These are phyloP conservation scores for Penicillium herquei DNA, from an alignment of 495 filamentous ascomycete species.

Conservation along the genomic window DNA sequence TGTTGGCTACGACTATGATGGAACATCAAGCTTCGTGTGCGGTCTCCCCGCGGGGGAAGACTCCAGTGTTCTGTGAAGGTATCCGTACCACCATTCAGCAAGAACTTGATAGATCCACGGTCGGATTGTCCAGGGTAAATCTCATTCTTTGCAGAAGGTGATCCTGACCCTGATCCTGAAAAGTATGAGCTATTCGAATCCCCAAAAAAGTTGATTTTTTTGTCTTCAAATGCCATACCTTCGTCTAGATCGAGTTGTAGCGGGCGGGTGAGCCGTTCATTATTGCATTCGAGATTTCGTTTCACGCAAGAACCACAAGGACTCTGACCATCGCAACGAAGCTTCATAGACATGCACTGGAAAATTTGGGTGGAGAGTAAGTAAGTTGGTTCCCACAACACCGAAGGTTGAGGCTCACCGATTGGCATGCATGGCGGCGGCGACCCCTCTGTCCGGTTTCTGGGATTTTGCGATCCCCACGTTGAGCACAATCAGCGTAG, in stretches of 20 bases:
- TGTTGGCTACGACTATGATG: slow-evolving; percentile 19
- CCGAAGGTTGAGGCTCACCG: slow-evolving; percentile 22
- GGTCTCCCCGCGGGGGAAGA: slow-evolving; percentile 43
- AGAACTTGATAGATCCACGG: slow-evolving; percentile 48
- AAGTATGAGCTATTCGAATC: background rate
- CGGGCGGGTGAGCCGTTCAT: slow-evolving; percentile 23
- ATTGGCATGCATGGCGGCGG: slow-evolving; percentile 48
- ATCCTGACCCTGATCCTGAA: slow-evolving; percentile 21
- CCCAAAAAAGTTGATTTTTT: background rate
- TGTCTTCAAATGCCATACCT: slow-evolving; percentile 10
- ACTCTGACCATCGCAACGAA: slow-evolving; percentile 48
- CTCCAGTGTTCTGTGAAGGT: slow-evolving; percentile 46
- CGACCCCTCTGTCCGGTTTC: slow-evolving; percentile 47
- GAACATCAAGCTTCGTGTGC: slow-evolving; percentile 32
- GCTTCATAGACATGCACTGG: slow-evolving; percentile 53
- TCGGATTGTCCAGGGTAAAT: slow-evolving; percentile 32
- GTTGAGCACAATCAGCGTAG: slow-evolving; percentile 40
- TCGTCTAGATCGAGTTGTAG: slow-evolving; percentile 14
- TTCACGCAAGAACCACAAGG: slow-evolving; percentile 50
- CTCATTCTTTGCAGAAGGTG: slow-evolving; percentile 22
- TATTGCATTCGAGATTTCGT: slow-evolving; percentile 44
- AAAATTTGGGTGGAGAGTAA: background rate
- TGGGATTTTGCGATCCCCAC: slow-evolving; percentile 42
- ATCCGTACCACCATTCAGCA: slow-evolving; percentile 47
- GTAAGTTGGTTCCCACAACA: too few species aligned